Base-by-base conservation (phyloP, 805 yeast genomes). In the Metschnikowia henanensis region DNA sequence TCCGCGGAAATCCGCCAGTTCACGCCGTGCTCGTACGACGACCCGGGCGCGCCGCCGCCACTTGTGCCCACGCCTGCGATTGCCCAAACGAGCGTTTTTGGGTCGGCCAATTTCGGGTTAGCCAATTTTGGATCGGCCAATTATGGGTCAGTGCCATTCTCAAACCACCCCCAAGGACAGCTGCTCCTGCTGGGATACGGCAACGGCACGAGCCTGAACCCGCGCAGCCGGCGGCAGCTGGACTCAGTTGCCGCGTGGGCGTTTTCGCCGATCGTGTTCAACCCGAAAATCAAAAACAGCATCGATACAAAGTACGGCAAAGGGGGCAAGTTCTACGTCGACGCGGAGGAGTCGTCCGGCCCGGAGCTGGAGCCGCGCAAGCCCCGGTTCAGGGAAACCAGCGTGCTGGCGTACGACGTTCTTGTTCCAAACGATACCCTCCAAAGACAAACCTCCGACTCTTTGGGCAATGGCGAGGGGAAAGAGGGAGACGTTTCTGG, bases 241-340 rank as follows among this genome's bases (percentile, higher is more conserved):
- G 43, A 43, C 12, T n/a, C 41, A 9, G 32, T 17, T 18, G n/a
- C 37, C 7, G 47, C 45, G 44, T 87, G 96, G 33, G 80, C 84
- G 0, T 91, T 89, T 63, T 87, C 96, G 0, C 95, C 96, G 0
- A 69, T 90, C 32, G 74, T 77, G 32, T 91, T 90, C 65, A 85
- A 87, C 55, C 96, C 96, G 0, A 76, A 84, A 16, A 84, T 88
- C 42, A 82, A 81, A 44, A 76, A 79, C 36, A 81, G 78, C 45
- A 82, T 92, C 31, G 98, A 92, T 59, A 81, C 86, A 44, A 92
- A 92, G 57, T 92, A 92, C 56, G 83, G 84, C 10, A 76, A 76
- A 50, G 99, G 99, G 5, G 99, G 99, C 2, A 86, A 91, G 57
- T 92, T 87, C 59, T 90, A 82, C 58, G 87, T 86, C 13, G 67